Evolutionary conservation across 1,284 basidiomycete species (phyloP).

Genomic region (Sanguinoderma infundibulare): DNA sequence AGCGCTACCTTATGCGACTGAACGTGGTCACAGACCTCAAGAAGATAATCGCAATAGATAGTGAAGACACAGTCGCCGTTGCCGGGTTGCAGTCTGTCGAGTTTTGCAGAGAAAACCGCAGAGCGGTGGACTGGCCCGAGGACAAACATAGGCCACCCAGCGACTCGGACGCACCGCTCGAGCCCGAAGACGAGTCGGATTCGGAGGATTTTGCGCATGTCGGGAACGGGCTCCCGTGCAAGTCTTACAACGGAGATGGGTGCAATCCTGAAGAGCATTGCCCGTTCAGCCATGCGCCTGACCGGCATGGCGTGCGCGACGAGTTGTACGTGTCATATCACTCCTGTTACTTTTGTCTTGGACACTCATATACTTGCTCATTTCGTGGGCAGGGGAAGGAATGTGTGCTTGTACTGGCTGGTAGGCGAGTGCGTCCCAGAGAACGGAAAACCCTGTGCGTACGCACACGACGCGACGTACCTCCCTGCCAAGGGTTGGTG

Average conservation of each 20-base stretch:
- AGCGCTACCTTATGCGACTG: background rate
- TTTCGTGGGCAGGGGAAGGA: conserved; percentile 43
- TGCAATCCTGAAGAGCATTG: conserved; percentile 46
- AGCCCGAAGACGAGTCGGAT: conserved; percentile 38
- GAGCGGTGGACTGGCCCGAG: conserved; percentile 1
- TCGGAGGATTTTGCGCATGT: conserved; percentile 52
- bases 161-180: conserved; percentile 39
- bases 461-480: conserved; percentile 39
- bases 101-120: too few relatives aligned
- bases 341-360: background rate
- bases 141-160: too few relatives aligned
- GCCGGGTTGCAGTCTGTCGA: too few relatives aligned
- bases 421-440: conserved; percentile 30
- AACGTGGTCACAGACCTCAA: conserved; percentile 40
- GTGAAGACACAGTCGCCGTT: too few relatives aligned
- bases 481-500: conserved; percentile 29
- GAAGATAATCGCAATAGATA: conserved; percentile 40
- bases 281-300: conserved; percentile 52
- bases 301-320: conserved; percentile 54
- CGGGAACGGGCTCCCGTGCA: conserved; percentile 55
- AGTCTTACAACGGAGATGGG: conserved; percentile 52
- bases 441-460: conserved; percentile 37
- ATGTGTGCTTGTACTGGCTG: conserved; percentile 45
- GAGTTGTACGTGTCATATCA: conserved; percentile 47
- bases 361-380: background rate